Percentiles rank a stretch among this genome's conserved stretches.
Evolutionary conservation across 2,329 filamentous ascomycete species (phyloP).

Genomic region (Nemania diffusa): DNA sequence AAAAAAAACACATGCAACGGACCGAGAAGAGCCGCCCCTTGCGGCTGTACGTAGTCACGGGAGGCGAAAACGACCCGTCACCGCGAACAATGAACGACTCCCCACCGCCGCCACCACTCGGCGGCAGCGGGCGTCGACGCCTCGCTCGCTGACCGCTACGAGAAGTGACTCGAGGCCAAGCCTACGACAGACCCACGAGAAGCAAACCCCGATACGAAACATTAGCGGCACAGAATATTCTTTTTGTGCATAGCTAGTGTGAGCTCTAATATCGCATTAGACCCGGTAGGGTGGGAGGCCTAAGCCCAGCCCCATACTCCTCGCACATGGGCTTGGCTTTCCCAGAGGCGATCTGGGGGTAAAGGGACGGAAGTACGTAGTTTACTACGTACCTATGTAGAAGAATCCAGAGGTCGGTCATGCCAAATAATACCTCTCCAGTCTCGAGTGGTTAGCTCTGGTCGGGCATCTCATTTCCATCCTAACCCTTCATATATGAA

Average conservation of each 20-base stretch:
- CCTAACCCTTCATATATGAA: background rate
- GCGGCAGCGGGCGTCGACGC: background rate
- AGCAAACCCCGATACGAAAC: background rate
- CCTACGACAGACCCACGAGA: background rate
- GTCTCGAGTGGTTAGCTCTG: background rate
- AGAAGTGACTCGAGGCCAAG: background rate
- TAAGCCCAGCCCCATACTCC: constrained; percentile 13
- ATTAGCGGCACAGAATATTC: background rate
- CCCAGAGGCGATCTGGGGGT: constrained; percentile 12
- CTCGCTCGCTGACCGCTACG: background rate
- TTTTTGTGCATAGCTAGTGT: constrained; percentile 5
- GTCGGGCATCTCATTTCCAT: background rate
- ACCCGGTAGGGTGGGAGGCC: constrained; percentile 2
- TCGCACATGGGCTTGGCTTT: constrained; percentile 3
- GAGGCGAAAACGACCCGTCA: constrained; percentile 2
- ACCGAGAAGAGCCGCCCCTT: background rate
- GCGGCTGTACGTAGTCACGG: background rate
- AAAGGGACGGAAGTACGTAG: background rate
- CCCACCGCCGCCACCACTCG: constrained; percentile 1
- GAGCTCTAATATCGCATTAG: background rate
- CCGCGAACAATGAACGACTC: background rate
- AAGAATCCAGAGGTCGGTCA: background rate
- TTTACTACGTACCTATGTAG: background rate
- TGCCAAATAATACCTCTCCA: background rate
- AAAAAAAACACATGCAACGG: background rate